Conservation (phyloP, 192 early-diverging fungal genomes). For the Coemansia sp. region DNA sequence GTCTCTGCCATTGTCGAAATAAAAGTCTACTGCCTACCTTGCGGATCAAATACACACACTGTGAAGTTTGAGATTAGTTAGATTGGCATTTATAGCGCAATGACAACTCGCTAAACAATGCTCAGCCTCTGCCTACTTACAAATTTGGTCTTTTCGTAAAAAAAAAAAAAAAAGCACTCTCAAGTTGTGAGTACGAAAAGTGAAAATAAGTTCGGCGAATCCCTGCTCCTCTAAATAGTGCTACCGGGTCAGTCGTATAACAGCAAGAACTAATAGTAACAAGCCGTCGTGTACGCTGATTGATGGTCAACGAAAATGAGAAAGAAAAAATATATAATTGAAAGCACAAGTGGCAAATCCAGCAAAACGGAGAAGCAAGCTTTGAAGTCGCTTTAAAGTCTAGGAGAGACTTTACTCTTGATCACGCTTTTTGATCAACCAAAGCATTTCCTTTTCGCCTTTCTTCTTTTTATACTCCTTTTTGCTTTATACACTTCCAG, state of each 20-base stretch:
- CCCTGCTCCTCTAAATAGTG: background rate
- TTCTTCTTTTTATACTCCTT: background rate
- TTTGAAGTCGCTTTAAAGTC: background rate
- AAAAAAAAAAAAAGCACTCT: background rate
- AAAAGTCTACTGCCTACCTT: background rate
- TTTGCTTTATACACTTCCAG: background rate
- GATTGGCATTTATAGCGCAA: background rate
- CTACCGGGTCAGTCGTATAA: background rate
- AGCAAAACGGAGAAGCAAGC: background rate
- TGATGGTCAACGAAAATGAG: background rate
- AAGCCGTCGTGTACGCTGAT: background rate
- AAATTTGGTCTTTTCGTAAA: background rate
- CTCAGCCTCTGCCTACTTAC: constrained; percentile 5
- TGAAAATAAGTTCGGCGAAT: background rate
- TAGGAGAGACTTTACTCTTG: too few species aligned
- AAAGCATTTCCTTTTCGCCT: background rate
- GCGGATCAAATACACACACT: background rate
- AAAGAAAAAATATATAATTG: constrained; percentile 9
- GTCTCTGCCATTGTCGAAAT: constrained; percentile 31
- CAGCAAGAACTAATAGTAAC: background rate
- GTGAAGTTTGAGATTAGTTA: background rate
- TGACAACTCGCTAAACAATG: background rate
- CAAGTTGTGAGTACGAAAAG: background rate
- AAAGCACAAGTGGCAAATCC: background rate
- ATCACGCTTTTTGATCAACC: background rate